Conservation (phyloP, 805 yeast genomes). For the Cyberlindnera veronae region DNA sequence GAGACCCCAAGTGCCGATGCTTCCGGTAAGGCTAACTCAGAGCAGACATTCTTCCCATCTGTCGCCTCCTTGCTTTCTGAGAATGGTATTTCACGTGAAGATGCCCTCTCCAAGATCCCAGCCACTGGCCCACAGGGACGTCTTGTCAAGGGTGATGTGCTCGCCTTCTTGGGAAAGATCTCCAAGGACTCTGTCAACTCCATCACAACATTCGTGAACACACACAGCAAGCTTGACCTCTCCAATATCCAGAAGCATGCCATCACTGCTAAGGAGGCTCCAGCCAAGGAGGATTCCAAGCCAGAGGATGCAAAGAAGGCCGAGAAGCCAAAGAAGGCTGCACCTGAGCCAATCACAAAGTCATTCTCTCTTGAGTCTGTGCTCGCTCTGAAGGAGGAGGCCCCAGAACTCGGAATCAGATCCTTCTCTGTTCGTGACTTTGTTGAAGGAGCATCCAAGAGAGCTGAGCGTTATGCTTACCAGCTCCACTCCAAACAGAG, state of each 20-base stretch:
- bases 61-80: constrained; percentile 62
- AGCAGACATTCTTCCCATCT: constrained; percentile 73
- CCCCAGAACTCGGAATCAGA: constrained; percentile 25
- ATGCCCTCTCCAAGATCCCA: constrained; percentile 65
- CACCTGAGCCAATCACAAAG: constrained; percentile 34
- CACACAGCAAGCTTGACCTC: constrained; percentile 64
- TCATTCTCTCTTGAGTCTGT: constrained; percentile 31
- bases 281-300: constrained; percentile 17
- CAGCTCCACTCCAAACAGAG: constrained; percentile 35
- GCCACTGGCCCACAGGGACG: constrained; percentile 92
- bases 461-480: constrained; percentile 45
- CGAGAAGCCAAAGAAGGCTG: constrained; percentile 17
- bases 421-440: constrained; percentile 26
- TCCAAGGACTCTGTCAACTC: constrained; percentile 48
- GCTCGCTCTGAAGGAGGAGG: constrained; percentile 26
- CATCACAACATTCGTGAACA: constrained; percentile 54
- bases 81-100: constrained; percentile 61
- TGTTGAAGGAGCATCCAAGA: constrained; percentile 41
- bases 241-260: constrained; percentile 50
- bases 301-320: constrained; percentile 18
- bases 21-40: constrained; percentile 51
- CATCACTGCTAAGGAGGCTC: constrained; percentile 27
- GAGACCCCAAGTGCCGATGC: constrained; percentile 18
- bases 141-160: constrained; percentile 84
- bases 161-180: constrained; percentile 77